These are phyloP conservation scores for Clathrus columnatus DNA, from an alignment of 768 basidiomycete species.

Conservation along the genomic window DNA sequence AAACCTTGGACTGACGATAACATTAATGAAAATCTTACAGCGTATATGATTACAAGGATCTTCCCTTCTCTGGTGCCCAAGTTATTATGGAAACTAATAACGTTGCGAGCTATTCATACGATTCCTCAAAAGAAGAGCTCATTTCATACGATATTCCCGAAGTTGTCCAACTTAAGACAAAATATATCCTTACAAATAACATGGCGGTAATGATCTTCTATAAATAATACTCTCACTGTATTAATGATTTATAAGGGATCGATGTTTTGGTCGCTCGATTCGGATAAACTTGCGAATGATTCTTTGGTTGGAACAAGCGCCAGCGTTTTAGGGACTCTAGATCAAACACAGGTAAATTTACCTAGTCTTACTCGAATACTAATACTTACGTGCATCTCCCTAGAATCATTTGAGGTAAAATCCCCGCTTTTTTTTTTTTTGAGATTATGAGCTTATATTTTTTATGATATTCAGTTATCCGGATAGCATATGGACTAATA, in stretches of 20 bases:
- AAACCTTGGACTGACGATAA: slow-evolving; percentile 6
- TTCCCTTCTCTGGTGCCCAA: slow-evolving; percentile 49
- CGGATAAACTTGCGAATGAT: slow-evolving; percentile 48
- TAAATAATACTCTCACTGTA: neutral
- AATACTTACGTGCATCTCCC: neutral
- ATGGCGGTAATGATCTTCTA: slow-evolving; percentile 29
- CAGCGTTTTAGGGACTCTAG: slow-evolving; percentile 41
- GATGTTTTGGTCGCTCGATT: slow-evolving; percentile 67
- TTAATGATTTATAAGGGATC: slow-evolving; percentile 29
- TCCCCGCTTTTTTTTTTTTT: neutral
- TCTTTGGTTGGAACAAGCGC: slow-evolving; percentile 49
- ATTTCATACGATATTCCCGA: slow-evolving; percentile 72
- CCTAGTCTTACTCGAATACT: neutral
- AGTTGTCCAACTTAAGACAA: slow-evolving; percentile 55
- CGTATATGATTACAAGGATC: slow-evolving; percentile 66
- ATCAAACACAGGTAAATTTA: slow-evolving; percentile 36
- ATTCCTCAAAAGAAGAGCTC: slow-evolving; percentile 53
- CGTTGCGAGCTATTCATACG: slow-evolving; percentile 74
- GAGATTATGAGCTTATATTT: neutral
- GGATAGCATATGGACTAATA: slow-evolving; percentile 63
- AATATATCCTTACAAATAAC: slow-evolving; percentile 52
- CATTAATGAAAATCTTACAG: neutral
- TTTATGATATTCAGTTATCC: slow-evolving; percentile 39
- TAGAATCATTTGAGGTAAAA: slow-evolving; percentile 53
- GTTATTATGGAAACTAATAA: slow-evolving; percentile 60